These are phyloP conservation scores for Saccharum spontaneum DNA, from an alignment of 176 grass and related monocot genomes.

Conservation along the genomic window DNA sequence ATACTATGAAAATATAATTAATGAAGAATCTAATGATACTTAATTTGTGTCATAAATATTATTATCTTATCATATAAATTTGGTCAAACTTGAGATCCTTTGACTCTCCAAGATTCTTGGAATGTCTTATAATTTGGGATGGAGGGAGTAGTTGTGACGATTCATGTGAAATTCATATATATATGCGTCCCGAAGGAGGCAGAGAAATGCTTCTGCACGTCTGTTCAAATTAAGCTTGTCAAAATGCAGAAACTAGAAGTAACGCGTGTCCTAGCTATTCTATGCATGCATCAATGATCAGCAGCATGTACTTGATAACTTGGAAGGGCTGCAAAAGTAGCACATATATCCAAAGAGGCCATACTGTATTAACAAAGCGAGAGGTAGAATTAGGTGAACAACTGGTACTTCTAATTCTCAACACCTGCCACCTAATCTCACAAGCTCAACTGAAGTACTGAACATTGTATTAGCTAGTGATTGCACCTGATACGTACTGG, in stretches of 20 bases:
- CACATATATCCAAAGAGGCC: background rate
- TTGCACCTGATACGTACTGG: slow-evolving; percentile 12
- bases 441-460: background rate
- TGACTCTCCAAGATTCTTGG: no score
- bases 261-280: background rate
- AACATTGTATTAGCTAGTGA: background rate
- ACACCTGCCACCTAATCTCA: slow-evolving; percentile 20
- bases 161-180: background rate
- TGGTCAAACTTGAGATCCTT: no score
- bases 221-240: background rate
- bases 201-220: background rate
- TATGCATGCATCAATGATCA: background rate
- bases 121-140: no score
- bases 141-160: background rate
- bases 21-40: no score
- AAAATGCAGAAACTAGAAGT: background rate
- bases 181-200: background rate
- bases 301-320: background rate
- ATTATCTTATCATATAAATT: no score
- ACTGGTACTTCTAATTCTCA: background rate
- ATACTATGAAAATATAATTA: no score
- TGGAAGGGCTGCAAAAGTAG: background rate
- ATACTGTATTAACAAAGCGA: background rate
- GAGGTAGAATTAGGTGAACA: background rate
- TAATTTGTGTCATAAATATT: no score